Base-by-base conservation (phyloP, 768 basidiomycete genomes). In the Mrakia frigida region DNA sequence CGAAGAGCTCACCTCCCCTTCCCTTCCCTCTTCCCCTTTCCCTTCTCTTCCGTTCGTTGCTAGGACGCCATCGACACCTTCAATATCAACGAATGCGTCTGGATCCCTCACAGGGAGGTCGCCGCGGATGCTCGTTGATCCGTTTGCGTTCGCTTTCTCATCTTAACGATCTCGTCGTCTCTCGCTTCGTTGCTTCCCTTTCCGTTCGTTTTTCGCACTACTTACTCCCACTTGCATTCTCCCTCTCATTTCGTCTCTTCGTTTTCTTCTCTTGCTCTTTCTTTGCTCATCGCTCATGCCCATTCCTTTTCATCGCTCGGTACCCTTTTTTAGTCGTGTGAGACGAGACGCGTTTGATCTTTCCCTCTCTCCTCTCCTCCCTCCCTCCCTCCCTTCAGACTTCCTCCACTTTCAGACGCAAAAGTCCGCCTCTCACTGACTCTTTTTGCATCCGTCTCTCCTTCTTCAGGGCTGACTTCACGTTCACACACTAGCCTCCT, bases 1-100 rank as follows among this genome's bases (percentile, higher is more conserved):
- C 43, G 43, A 43, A 43, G 16, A 9, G 10, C 43, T 11, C 43
- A 43, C 43, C 11, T 43, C 11, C 43, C 10, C 11, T 14, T 23
- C 10, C 74, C 16, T 63, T 7, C 28, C 61, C 21, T n/a, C 18
- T 25, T 35, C 39, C 28, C 73, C 63, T 43, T 59, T 52, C 9
- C 18, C 39, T 43, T n/a, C 61, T 31, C 61, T 35, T 33, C 31
- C 33, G 7, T 14, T 71, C 50, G 43, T 31, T 46, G 37, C 46
- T 80, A 96, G 94, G 88, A 90, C 16, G 94, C 96, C 11, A 97
- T 92, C 80, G 88, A 93, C 78, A 87, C 91, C 0, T 97, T 94
- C 84, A 84, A 91, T 43, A 95, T 98, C 80, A 89, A 83, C 0
- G 86, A 90, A 78, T 60, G 35, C 59, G 21, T 35, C 2, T 73